These are phyloP conservation scores for Crithidia expoeki DNA, from an alignment of 208 protist genomes.

Conservation along the genomic window DNA sequence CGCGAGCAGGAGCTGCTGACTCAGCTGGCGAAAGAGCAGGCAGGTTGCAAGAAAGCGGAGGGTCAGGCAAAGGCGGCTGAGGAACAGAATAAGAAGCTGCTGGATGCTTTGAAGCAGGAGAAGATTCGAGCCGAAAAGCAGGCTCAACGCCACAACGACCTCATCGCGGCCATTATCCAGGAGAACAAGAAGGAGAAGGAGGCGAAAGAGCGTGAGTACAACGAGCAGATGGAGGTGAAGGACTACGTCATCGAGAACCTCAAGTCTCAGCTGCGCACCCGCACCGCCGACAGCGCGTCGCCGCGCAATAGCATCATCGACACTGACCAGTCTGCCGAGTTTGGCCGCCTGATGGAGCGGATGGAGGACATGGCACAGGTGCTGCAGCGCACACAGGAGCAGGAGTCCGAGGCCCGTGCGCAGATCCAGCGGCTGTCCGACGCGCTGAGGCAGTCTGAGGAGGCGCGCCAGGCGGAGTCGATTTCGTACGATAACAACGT, in stretches of 20 bases:
- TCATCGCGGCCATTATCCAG: constrained; percentile 83
- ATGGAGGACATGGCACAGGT: constrained; percentile 81
- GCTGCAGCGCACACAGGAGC: constrained; percentile 74
- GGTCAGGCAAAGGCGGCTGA: constrained; percentile 43
- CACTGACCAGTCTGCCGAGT: constrained; percentile 61
- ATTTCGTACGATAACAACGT: constrained; percentile 80
- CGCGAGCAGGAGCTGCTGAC: constrained; percentile 50
- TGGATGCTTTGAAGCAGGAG: constrained; percentile 68
- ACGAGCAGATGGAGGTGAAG: constrained; percentile 77
- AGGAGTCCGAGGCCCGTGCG: constrained; percentile 62
- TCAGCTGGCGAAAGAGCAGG: constrained; percentile 57
- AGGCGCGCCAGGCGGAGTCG: constrained; percentile 62
- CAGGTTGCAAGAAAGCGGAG: constrained; percentile 43
- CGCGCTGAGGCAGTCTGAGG: constrained; percentile 68
- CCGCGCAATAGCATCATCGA: constrained; percentile 33
- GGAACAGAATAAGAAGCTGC: constrained; percentile 59
- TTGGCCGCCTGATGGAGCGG: constrained; percentile 68
- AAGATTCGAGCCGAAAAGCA: constrained; percentile 63
- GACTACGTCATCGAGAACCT: constrained; percentile 84
- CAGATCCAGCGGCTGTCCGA: constrained; percentile 67
- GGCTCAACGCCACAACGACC: constrained; percentile 70
- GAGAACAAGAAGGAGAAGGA: constrained; percentile 89
- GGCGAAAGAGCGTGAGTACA: constrained; percentile 84
- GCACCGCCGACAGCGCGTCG: constrained; percentile 45
- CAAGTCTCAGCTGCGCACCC: constrained; percentile 63